A percentile compares a stretch with the other conserved stretches of the same genome.
Evolutionary conservation across 2,329 filamentous ascomycete species (phyloP).

Genomic region (Pseudohalonectria lignicola): DNA sequence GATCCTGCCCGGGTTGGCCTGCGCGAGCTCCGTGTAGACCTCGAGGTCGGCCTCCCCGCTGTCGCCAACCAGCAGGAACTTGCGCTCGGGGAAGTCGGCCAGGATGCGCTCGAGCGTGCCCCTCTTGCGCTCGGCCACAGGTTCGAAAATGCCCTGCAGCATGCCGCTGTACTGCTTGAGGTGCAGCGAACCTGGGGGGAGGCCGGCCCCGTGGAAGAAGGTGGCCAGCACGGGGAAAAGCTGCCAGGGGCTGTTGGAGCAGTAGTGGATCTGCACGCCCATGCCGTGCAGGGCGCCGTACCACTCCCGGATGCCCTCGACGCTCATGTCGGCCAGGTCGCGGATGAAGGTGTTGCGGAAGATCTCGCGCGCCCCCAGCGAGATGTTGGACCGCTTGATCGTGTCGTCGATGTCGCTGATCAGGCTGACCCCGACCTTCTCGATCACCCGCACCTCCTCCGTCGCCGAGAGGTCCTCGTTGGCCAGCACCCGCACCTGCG

Average conservation of each 20-base stretch:
- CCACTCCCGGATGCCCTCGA: slow-evolving; percentile 86
- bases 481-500: slow-evolving; percentile 76
- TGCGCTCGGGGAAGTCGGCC: slow-evolving; percentile 77
- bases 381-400: slow-evolving; percentile 89
- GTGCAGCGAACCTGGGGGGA: slow-evolving; percentile 85
- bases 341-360: slow-evolving; percentile 94
- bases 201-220: slow-evolving; percentile 69
- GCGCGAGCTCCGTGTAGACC: slow-evolving; percentile 87
- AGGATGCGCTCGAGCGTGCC: slow-evolving; percentile 77
- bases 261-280: slow-evolving; percentile 88
- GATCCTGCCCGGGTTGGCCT: slow-evolving; percentile 73
- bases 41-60: slow-evolving; percentile 95
- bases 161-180: slow-evolving; percentile 95
- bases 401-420: slow-evolving; percentile 99
- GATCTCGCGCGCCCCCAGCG: slow-evolving; percentile 78
- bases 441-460: slow-evolving; percentile 66
- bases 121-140: slow-evolving; percentile 90
- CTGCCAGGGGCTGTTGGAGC: slow-evolving; percentile 99
- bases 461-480: slow-evolving; percentile 76
- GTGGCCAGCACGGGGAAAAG: slow-evolving; percentile 80
- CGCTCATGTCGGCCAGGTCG: slow-evolving; percentile 67
- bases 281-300: slow-evolving; percentile 66
- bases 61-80: slow-evolving; percentile 86
- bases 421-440: slow-evolving; percentile 71
- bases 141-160: slow-evolving; percentile 96